These are phyloP conservation scores for Paxillus ammoniavirescens DNA, from an alignment of 768 basidiomycete genomes.

Conservation along the genomic window DNA sequence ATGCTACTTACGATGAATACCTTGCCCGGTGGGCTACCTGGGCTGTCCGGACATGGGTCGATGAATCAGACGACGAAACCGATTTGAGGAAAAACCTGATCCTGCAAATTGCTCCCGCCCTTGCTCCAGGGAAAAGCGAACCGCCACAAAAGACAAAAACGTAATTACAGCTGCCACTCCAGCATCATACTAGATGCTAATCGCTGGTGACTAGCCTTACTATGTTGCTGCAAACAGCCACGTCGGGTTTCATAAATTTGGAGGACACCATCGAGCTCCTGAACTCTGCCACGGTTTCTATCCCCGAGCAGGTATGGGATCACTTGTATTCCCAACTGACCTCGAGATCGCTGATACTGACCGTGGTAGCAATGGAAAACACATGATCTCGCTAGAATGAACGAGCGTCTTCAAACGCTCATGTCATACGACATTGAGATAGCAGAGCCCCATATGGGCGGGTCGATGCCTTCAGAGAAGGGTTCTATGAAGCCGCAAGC, in stretches of 20 bases:
- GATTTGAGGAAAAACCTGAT: constrained; percentile 48
- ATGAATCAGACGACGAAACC: constrained; percentile 30
- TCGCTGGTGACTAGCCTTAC: constrained; percentile 15
- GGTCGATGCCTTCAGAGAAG: not conserved
- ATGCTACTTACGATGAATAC: constrained; percentile 52
- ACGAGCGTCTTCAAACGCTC: constrained; percentile 45
- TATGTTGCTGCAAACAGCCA: constrained; percentile 19
- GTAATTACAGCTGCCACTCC: constrained; percentile 29
- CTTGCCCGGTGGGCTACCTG: constrained; percentile 72
- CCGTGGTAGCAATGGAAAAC: constrained; percentile 48
- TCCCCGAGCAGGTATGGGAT: constrained; percentile 18
- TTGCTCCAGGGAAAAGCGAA: constrained; percentile 39
- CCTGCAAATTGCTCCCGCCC: constrained; percentile 43
- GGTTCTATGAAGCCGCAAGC: not conserved
- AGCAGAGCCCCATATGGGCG: not conserved
- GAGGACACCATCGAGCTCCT: constrained; percentile 19
- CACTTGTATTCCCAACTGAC: not conserved
- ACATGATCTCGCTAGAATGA: constrained; percentile 54
- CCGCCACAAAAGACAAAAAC: constrained; percentile 24
- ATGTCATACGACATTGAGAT: constrained; percentile 18
- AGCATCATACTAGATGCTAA: constrained; percentile 5
- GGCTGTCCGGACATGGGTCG: constrained; percentile 45
- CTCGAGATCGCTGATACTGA: constrained; percentile 2
- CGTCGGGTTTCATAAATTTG: constrained; percentile 17
- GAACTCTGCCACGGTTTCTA: not conserved